Conservation (phyloP, 2,329 filamentous ascomycete genomes). For the Tolypocladium cylindrosporum region DNA sequence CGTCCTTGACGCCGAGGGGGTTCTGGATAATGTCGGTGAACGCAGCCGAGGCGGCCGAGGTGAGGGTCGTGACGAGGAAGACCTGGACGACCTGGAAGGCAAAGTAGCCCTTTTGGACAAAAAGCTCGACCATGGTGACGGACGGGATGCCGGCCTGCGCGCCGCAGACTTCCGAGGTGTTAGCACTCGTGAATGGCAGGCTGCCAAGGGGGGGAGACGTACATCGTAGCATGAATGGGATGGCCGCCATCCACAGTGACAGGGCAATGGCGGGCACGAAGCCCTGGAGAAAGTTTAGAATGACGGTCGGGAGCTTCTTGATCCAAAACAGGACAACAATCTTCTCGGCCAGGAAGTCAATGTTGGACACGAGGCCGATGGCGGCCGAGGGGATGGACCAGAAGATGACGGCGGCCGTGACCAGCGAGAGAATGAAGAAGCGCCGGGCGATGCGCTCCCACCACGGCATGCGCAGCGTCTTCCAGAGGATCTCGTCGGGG, state of each 20-base stretch:
- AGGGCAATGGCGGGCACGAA: constrained; percentile 72
- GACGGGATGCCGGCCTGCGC: constrained; percentile 73
- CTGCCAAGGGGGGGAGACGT: constrained; percentile 5
- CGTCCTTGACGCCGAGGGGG: constrained; percentile 48
- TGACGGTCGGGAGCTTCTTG: constrained; percentile 53
- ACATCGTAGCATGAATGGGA: constrained; percentile 69
- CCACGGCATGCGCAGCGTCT: constrained; percentile 73
- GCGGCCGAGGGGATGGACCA: constrained; percentile 69
- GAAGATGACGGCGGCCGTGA: constrained; percentile 74
- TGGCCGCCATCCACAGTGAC: constrained; percentile 74
- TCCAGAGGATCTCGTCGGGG: constrained; percentile 81
- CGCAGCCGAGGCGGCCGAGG: constrained; percentile 68
- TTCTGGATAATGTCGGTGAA: constrained; percentile 51
- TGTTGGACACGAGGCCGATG: constrained; percentile 79
- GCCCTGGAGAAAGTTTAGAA: constrained; percentile 76
- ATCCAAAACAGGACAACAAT: constrained; percentile 67
- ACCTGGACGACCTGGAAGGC: constrained; percentile 85
- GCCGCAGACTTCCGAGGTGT: constrained; percentile 50
- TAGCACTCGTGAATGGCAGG: constrained; percentile 2
- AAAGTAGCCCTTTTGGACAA: constrained; percentile 87
- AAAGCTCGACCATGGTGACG: constrained; percentile 69
- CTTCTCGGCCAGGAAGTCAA: constrained; percentile 56
- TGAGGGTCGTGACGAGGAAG: constrained; percentile 77
- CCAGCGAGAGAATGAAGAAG: constrained; percentile 58
- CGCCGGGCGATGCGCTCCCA: constrained; percentile 72